Evolutionary conservation across 2,329 filamentous ascomycete species (phyloP).

Genomic region (Phyllosticta citriasiana): DNA sequence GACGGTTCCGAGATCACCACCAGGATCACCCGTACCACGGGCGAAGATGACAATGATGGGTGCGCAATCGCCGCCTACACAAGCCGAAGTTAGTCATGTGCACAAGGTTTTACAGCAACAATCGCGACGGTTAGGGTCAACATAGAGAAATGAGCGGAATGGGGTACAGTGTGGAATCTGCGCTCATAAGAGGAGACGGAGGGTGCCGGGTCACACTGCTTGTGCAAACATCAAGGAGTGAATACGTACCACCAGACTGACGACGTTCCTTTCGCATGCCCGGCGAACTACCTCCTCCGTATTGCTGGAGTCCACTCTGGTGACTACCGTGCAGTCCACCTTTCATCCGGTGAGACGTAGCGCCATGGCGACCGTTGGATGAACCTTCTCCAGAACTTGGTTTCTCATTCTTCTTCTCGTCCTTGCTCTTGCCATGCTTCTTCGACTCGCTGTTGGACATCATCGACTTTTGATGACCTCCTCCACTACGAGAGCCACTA

Average conservation of each 20-base stretch:
- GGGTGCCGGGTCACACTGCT: too few relatives aligned
- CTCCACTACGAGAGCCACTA: background rate
- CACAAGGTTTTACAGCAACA: too few relatives aligned
- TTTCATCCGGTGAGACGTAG: background rate
- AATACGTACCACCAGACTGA: background rate
- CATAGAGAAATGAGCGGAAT: too few relatives aligned
- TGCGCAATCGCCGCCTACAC: background rate
- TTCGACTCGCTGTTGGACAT: background rate
- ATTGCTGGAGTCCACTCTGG: background rate
- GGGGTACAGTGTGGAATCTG: too few relatives aligned
- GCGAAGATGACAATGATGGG: conserved; percentile 46
- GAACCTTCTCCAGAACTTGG: too few relatives aligned
- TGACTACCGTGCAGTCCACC: too few relatives aligned
- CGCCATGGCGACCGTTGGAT: background rate
- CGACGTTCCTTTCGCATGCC: background rate
- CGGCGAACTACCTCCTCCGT: background rate
- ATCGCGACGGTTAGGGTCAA: too few relatives aligned
- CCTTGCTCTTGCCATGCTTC: background rate
- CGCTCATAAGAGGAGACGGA: too few relatives aligned
- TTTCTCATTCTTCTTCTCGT: background rate
- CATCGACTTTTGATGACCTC: background rate
- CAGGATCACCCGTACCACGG: conserved; percentile 41
- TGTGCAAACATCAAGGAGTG: too few relatives aligned
- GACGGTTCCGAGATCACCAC: conserved; percentile 41
- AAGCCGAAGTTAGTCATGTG: background rate